These are phyloP conservation scores for Cryphonectria japonica DNA, from an alignment of 2,329 filamentous ascomycete species.

Conservation along the genomic window DNA sequence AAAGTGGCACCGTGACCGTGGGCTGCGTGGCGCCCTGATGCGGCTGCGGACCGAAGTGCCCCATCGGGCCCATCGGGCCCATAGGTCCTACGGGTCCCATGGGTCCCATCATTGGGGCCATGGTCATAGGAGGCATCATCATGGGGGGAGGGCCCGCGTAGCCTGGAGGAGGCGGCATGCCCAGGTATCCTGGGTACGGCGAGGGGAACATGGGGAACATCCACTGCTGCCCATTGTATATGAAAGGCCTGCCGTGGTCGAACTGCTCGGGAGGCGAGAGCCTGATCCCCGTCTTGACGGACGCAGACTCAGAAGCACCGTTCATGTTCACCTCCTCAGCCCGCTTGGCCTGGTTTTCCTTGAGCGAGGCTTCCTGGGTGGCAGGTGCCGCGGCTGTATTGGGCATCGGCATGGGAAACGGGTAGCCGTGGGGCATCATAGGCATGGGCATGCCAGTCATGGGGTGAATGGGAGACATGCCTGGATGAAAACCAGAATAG, in stretches of 20 bases:
- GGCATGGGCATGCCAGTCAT: constrained; percentile 47
- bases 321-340: constrained; percentile 36
- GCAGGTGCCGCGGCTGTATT: constrained; percentile 21
- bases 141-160: constrained; percentile 30
- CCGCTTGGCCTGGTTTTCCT: constrained; percentile 37
- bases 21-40: constrained; percentile 15
- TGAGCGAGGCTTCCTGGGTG: constrained; percentile 26
- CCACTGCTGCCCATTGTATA: constrained; percentile 51
- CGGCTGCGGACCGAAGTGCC: constrained; percentile 1
- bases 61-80: constrained; percentile 20
- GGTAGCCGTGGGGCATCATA: constrained; percentile 39
- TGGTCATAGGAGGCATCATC: constrained; percentile 31
- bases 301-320: constrained; percentile 16
- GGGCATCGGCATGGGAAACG: constrained; percentile 29
- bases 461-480: constrained; percentile 38
- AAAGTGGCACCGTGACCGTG: constrained; percentile 22
- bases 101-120: constrained; percentile 31
- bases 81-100: constrained; percentile 22
- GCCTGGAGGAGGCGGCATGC: constrained; percentile 27
- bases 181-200: constrained; percentile 31
- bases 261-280: constrained; percentile 50
- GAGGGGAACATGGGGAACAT: constrained; percentile 40
- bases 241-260: constrained; percentile 50
- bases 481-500: constrained; percentile 35
- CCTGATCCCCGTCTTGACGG: constrained; percentile 40